Conservation (phyloP, 2,329 filamentous ascomycete species). For the Aulographum hederae region DNA sequence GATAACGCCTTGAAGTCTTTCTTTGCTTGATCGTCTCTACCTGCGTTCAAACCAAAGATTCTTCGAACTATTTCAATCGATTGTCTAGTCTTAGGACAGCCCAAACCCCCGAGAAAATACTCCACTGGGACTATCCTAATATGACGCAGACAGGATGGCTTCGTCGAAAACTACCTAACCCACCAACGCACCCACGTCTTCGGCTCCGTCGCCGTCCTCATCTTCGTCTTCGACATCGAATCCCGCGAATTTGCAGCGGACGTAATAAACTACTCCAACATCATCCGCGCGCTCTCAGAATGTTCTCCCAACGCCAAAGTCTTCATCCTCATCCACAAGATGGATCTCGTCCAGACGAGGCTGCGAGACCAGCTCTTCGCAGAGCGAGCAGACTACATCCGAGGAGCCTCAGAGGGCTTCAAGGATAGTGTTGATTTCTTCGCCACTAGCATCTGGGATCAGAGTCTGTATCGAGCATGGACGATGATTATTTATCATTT, state of each 20-base stretch:
- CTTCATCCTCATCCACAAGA: constrained; percentile 95
- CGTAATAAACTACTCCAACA: constrained; percentile 77
- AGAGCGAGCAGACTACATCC: constrained; percentile 61
- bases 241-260: constrained; percentile 88
- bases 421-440: constrained; percentile 58
- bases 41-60: too few relatives aligned
- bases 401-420: constrained; percentile 54
- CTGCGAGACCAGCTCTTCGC: constrained; percentile 70
- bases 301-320: constrained; percentile 67
- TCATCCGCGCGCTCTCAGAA: constrained; percentile 75
- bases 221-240: constrained; percentile 98
- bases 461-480: constrained; percentile 96
- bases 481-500: constrained; percentile 94
- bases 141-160: constrained; percentile 65
- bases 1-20: too few relatives aligned
- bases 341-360: constrained; percentile 78
- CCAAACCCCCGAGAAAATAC: neutral
- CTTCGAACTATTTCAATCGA: too few relatives aligned
- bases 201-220: constrained; percentile 85
- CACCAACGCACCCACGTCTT: constrained; percentile 95
- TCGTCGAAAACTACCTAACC: constrained; percentile 95
- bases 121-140: neutral
- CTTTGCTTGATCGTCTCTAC: too few relatives aligned
- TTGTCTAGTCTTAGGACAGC: too few relatives aligned
- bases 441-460: constrained; percentile 95